Conservation (phyloP, 108 stramenopile genomes). For the Skeletonema marinoi region DNA sequence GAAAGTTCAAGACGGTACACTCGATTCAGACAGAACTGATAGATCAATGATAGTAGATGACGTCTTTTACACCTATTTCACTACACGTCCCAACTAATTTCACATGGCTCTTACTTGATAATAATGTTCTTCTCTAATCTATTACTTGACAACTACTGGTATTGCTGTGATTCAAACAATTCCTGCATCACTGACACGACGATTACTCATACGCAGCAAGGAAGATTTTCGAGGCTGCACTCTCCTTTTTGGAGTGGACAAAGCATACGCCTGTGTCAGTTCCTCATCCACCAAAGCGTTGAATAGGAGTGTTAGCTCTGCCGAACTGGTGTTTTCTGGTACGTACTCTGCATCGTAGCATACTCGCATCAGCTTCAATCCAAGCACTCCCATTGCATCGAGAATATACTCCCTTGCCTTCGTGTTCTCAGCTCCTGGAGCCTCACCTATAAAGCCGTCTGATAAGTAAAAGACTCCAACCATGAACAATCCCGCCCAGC, state of each 20-base stretch:
- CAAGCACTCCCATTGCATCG: not conserved
- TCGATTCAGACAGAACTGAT: slow-evolving; percentile 19
- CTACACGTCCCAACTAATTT: no score
- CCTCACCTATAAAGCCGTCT: not conserved
- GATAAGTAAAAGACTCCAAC: not conserved
- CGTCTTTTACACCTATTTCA: no score
- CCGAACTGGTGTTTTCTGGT: not conserved
- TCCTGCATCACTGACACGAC: not conserved
- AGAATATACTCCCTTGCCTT: not conserved
- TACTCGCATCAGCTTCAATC: not conserved
- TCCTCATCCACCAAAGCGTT: not conserved
- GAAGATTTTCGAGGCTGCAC: not conserved
- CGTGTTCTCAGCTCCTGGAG: not conserved
- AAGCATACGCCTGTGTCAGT: not conserved
- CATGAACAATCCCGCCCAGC: not conserved
- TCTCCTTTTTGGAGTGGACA: not conserved
- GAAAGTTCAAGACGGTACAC: slow-evolving; percentile 21
- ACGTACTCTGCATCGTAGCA: not conserved
- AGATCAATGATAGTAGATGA: not conserved
- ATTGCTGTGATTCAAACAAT: not conserved
- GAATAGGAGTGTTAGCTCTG: not conserved
- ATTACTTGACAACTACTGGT: no score
- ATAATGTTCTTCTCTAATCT: no score
- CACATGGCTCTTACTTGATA: no score
- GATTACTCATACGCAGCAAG: slow-evolving; percentile 1